Conservation (phyloP, 768 basidiomycete genomes). For the Sarcomyxa edulis region DNA sequence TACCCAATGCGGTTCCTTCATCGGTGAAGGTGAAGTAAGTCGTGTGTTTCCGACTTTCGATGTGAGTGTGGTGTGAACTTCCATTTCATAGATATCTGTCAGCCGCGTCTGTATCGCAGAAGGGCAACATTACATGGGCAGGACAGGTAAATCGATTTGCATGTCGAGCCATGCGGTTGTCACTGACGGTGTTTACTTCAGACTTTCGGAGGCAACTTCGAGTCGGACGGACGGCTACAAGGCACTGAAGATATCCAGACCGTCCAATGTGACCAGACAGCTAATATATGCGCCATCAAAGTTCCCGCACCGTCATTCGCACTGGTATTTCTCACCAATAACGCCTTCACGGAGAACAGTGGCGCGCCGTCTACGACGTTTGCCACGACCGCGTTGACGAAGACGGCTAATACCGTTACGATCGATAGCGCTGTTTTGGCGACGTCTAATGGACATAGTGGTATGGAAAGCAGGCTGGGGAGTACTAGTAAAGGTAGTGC, state of each 20-base stretch:
- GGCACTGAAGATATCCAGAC: conserved; percentile 52
- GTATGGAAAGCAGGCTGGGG: conserved; percentile 21
- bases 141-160: conserved; percentile 45
- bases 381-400: conserved; percentile 53
- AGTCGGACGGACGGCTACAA: conserved; percentile 62
- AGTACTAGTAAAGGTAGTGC: conserved; percentile 34
- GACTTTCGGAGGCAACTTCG: conserved; percentile 58
- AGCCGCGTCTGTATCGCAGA: conserved; percentile 53
- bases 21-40: conserved; percentile 51
- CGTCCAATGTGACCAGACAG: conserved; percentile 50
- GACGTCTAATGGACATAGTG: conserved; percentile 56
- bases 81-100: conserved; percentile 45
- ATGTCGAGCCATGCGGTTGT: background rate
- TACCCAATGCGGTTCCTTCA: conserved; percentile 28
- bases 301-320: conserved; percentile 72
- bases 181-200: conserved; percentile 14
- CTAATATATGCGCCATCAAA: conserved; percentile 51
- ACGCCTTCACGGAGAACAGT: conserved; percentile 24
- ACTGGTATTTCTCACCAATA: conserved; percentile 61
- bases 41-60: background rate
- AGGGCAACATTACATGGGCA: conserved; percentile 72
- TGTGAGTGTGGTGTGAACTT: background rate
- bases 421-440: conserved; percentile 50
- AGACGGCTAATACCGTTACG: conserved; percentile 44
- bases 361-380: conserved; percentile 38